These are phyloP conservation scores for Echeveria elegans DNA, from an alignment of 164 flowering plant species.

Conservation along the genomic window DNA sequence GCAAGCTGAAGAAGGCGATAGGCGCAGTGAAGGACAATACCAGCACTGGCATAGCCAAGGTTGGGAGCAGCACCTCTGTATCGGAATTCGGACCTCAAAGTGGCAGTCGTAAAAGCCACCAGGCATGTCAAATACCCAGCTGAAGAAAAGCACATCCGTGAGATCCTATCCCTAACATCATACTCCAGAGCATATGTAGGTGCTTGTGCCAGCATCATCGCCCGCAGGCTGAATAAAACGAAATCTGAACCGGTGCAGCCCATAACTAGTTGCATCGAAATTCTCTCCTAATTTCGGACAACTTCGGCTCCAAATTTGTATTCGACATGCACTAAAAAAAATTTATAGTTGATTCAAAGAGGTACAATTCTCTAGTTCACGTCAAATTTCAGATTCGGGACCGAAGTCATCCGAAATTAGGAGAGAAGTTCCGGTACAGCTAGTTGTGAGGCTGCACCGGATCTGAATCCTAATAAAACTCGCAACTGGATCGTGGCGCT, in stretches of 20 bases:
- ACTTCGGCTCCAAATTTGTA: too few species aligned
- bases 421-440: too few species aligned
- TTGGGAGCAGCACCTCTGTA: constrained; percentile 25
- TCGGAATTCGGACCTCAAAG: constrained; percentile 36
- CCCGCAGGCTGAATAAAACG: constrained; percentile 42
- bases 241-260: too few species aligned
- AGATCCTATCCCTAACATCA: constrained; percentile 33
- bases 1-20: constrained; percentile 59
- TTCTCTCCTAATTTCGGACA: too few species aligned
- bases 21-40: constrained; percentile 66
- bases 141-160: constrained; percentile 31
- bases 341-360: too few species aligned
- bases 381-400: too few species aligned
- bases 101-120: constrained; percentile 46
- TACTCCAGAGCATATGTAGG: constrained; percentile 28
- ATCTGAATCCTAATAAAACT: too few species aligned
- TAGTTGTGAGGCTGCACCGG: too few species aligned
- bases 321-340: too few species aligned
- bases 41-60: constrained; percentile 45
- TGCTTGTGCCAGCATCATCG: constrained; percentile 25
- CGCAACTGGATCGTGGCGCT: constrained; percentile 44
- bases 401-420: too few species aligned
- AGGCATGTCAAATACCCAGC: constrained; percentile 40
- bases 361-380: too few species aligned
- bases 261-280: too few species aligned